These are phyloP conservation scores for Cicer cuneatum DNA, from an alignment of 306 rosid genomes.

Conservation along the genomic window DNA sequence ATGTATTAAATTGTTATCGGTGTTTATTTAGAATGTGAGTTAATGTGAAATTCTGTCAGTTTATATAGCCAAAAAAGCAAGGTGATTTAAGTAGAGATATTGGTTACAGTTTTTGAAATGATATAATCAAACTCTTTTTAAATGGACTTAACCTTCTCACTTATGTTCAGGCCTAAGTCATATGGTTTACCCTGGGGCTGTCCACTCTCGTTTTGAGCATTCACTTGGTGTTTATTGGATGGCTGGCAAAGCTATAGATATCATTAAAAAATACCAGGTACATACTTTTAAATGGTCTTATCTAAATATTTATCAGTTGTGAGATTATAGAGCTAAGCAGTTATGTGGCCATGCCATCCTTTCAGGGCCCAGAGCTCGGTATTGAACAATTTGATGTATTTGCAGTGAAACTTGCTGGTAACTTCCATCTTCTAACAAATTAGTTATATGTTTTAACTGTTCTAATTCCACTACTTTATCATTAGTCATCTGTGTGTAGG, in stretches of 20 bases:
- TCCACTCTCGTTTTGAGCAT: slow-evolving; percentile 63
- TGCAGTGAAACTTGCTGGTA: slow-evolving; percentile 64
- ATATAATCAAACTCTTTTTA: neutral
- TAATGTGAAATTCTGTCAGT: neutral
- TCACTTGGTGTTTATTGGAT: slow-evolving; percentile 64
- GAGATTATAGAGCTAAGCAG: slow-evolving; percentile 38
- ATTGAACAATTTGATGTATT: slow-evolving; percentile 51
- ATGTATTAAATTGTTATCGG: neutral
- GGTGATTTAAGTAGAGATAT: neutral
- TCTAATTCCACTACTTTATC: slow-evolving; percentile 38
- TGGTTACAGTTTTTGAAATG: slow-evolving; percentile 7
- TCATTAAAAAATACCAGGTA: slow-evolving; percentile 53
- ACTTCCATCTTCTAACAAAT: slow-evolving; percentile 36
- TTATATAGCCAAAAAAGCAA: slow-evolving; percentile 5
- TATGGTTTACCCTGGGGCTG: slow-evolving; percentile 67
- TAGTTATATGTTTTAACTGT: slow-evolving; percentile 35
- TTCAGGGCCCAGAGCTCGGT: slow-evolving; percentile 57
- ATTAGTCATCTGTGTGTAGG: slow-evolving; percentile 42
- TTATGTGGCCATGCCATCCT: slow-evolving; percentile 7
- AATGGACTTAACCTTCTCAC: slow-evolving; percentile 17
- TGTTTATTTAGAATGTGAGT: slow-evolving; percentile 27
- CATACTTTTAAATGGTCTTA: neutral
- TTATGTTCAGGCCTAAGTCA: slow-evolving; percentile 51
- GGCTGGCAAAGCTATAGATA: slow-evolving; percentile 57
- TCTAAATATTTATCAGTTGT: slow-evolving; percentile 22